Evolutionary conservation across 164 flowering plant species (phyloP).

Genomic region (Kingdonia uniflora): DNA sequence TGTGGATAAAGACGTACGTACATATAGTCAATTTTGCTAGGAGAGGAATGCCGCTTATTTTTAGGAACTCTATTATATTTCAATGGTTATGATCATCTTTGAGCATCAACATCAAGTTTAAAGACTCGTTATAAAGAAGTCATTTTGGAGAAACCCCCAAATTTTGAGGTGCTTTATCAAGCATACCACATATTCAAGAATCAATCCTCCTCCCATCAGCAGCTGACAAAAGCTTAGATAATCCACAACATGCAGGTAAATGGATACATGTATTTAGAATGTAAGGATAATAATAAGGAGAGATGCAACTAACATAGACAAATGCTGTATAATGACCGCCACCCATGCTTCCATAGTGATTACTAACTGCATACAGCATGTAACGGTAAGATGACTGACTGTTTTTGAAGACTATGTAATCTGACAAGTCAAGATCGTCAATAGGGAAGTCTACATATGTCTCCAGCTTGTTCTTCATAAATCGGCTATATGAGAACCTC

Average conservation of each 20-base stretch:
- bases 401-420: conserved; percentile 39
- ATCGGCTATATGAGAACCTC: conserved; percentile 82
- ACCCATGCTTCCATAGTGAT: conserved; percentile 95
- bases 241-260: not conserved
- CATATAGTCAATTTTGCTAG: not conserved
- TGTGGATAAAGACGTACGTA: not conserved
- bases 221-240: not conserved
- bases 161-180: too few relatives aligned
- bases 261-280: not conserved
- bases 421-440: conserved; percentile 67
- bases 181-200: not conserved
- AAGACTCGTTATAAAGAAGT: too few relatives aligned
- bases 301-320: conserved; percentile 61
- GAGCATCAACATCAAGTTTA: too few relatives aligned
- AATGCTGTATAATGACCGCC: conserved; percentile 94
- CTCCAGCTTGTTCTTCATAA: conserved; percentile 76
- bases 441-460: conserved; percentile 83
- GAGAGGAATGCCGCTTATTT: not conserved
- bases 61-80: not conserved
- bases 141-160: too few relatives aligned
- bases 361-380: conserved; percentile 77
- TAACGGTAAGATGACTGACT: conserved; percentile 36
- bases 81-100: too few relatives aligned
- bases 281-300: not conserved
- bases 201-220: not conserved